Evolutionary conservation across 495 filamentous ascomycete genomes (phyloP).

Genomic region (Penicillium cosmopolitanum): DNA sequence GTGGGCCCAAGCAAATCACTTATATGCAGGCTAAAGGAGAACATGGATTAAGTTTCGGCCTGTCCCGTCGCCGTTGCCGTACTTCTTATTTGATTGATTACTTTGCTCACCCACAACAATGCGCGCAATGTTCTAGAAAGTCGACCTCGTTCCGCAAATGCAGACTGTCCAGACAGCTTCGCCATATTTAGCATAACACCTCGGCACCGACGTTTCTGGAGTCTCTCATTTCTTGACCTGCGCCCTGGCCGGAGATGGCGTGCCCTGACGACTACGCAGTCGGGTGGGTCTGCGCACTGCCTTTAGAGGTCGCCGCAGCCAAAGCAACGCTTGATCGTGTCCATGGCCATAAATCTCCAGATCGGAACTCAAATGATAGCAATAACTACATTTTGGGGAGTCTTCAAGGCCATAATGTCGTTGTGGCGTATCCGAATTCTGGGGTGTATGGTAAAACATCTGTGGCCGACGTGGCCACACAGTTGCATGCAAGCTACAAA

Average conservation of each 20-base stretch:
- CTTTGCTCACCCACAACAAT: no score
- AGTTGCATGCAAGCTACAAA: slow-evolving; percentile 37
- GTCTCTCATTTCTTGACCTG: slow-evolving; percentile 17
- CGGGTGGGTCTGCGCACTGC: slow-evolving; percentile 37
- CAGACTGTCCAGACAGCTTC: no score
- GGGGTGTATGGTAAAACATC: slow-evolving; percentile 31
- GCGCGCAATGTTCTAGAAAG: no score
- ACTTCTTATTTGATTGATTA: no score
- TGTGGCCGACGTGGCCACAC: slow-evolving; percentile 33
- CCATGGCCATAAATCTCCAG: slow-evolving; percentile 30
- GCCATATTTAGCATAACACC: slow-evolving; percentile 3
- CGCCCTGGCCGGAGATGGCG: slow-evolving; percentile 17
- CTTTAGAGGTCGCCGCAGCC: slow-evolving; percentile 33
- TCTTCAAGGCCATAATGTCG: slow-evolving; percentile 44
- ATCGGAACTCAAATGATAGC: slow-evolving; percentile 21
- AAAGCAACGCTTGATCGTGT: slow-evolving; percentile 34
- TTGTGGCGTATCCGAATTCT: slow-evolving; percentile 35
- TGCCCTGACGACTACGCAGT: slow-evolving; percentile 33
- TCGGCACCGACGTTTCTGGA: slow-evolving; percentile 11
- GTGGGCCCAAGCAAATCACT: slow-evolving; percentile 3
- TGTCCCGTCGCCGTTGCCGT: slow-evolving; percentile 2
- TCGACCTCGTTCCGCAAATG: no score
- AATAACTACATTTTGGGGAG: slow-evolving; percentile 29
- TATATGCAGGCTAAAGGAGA: slow-evolving; percentile 3
- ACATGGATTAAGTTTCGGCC: background rate